Evolutionary conservation across 495 filamentous ascomycete species (phyloP).

Genomic region (Podospora tetraspora): DNA sequence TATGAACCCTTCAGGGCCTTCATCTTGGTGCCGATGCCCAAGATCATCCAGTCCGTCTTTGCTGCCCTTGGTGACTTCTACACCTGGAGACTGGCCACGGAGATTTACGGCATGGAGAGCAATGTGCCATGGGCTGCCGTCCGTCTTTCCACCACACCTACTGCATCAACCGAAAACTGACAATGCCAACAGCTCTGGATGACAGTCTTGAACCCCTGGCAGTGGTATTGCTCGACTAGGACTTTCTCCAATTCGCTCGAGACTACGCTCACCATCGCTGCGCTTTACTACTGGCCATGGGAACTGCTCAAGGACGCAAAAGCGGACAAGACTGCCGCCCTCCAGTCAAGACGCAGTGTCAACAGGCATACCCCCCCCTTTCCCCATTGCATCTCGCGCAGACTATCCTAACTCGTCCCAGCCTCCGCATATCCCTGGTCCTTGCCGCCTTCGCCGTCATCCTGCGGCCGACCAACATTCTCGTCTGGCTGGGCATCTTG

Average conservation of each 20-base stretch:
- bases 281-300: conserved; percentile 88
- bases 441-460: conserved; percentile 80
- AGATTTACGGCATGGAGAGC: conserved; percentile 62
- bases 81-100: conserved; percentile 77
- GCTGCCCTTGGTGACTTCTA: conserved; percentile 79
- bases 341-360: conserved; percentile 25
- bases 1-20: conserved; percentile 48
- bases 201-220: conserved; percentile 82
- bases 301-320: conserved; percentile 38
- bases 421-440: conserved; percentile 62
- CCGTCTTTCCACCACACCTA: conserved; percentile 26
- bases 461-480: conserved; percentile 80
- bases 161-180: background rate
- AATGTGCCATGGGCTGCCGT: conserved; percentile 65
- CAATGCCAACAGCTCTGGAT: conserved; percentile 50
- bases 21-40: conserved; percentile 66
- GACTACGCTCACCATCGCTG: conserved; percentile 75
- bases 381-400: no score
- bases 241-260: conserved; percentile 93
- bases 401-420: conserved; percentile 18
- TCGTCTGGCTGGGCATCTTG: conserved; percentile 69
- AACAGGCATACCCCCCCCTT: conserved; percentile 23
- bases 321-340: conserved; percentile 18
- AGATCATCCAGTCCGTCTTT: conserved; percentile 67
- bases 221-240: conserved; percentile 91